These are phyloP conservation scores for Dictyostelium intermedium DNA, from an alignment of 78 protist genomes.

Conservation along the genomic window DNA sequence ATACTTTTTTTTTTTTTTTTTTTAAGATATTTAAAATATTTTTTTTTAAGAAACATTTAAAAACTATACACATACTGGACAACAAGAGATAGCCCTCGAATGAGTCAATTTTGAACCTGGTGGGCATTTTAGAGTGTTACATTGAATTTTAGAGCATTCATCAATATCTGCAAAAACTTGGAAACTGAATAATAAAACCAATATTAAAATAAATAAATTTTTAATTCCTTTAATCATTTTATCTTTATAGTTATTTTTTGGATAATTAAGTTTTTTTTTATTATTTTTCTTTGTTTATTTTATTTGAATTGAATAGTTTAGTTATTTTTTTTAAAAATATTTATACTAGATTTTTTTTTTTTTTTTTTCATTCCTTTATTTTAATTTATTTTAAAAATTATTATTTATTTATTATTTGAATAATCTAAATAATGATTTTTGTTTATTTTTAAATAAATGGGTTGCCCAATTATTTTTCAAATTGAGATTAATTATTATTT, in stretches of 20 bases:
- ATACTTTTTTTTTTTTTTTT: background rate
- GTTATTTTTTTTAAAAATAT: background rate
- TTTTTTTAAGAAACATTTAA: no score
- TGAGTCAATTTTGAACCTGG: background rate
- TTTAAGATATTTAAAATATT: no score
- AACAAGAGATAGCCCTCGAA: background rate
- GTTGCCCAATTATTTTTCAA: background rate
- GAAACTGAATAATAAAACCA: background rate
- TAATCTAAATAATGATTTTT: no score
- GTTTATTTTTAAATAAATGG: background rate
- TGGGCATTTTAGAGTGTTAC: background rate
- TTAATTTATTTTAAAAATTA: background rate
- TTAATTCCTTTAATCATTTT: background rate
- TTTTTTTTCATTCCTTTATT: background rate
- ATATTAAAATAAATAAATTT: background rate
- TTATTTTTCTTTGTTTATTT: background rate
- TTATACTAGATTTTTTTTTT: background rate
- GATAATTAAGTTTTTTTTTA: background rate
- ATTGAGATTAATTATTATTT: background rate
- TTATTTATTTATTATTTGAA: background rate
- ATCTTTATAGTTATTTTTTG: background rate
- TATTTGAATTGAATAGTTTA: background rate
- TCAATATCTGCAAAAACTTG: background rate
- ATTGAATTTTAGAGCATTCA: background rate
- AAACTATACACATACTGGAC: background rate